Percentiles rank a stretch among this genome's conserved stretches.
These are phyloP conservation scores for Juglanconis sp. DNA, from an alignment of 2,329 filamentous ascomycete species.

Conservation along the genomic window DNA sequence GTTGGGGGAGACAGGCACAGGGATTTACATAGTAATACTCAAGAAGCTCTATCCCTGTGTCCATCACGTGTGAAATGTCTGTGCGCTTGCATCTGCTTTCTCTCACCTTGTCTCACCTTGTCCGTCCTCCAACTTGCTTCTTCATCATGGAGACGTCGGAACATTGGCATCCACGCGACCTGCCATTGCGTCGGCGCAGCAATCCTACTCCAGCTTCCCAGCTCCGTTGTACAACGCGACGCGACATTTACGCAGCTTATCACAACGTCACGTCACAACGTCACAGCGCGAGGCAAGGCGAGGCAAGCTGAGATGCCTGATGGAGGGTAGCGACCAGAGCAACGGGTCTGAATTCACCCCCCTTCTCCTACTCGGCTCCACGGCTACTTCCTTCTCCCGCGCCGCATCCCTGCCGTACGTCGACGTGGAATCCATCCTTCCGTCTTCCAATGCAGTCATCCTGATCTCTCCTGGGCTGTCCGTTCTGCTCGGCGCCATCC, in stretches of 20 bases:
- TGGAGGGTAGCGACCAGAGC: constrained; percentile 6
- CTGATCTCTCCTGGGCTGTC: no score
- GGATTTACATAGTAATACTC: not conserved
- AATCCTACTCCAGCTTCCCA: no score
- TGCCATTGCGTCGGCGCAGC: no score
- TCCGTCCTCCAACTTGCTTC: not conserved
- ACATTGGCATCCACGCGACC: no score
- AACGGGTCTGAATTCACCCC: constrained; percentile 4
- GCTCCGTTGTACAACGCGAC: no score
- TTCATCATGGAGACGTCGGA: no score
- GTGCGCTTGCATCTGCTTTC: not conserved
- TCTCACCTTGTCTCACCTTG: not conserved
- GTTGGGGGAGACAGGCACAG: not conserved
- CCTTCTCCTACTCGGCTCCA: constrained; percentile 6
- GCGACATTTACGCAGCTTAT: no score
- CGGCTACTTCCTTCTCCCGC: not conserved
- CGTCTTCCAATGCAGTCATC: no score
- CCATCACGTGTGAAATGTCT: not conserved
- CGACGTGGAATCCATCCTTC: not conserved
- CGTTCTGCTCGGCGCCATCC: no score
- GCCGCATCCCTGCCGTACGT: not conserved
- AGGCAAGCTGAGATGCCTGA: not conserved
- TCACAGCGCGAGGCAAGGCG: not conserved
- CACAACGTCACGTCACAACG: no score
- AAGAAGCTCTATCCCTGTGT: not conserved